Conservation (phyloP, 495 filamentous ascomycete species). For the Lophiotrema nucula region DNA sequence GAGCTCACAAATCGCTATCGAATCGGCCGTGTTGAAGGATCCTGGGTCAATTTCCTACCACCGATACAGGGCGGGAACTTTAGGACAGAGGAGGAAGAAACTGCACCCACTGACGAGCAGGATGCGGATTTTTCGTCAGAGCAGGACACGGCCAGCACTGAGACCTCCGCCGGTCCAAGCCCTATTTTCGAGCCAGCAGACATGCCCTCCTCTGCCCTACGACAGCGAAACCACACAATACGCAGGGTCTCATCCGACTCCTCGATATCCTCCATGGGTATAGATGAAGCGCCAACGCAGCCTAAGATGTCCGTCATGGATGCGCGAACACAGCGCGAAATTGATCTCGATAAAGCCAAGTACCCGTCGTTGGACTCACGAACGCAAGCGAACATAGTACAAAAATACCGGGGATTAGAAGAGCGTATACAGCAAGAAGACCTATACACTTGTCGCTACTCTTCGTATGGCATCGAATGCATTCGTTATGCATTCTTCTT, state of each 20-base stretch:
- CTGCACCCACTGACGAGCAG: conserved; percentile 28
- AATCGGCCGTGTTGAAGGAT: conserved; percentile 78
- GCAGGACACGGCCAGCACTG: conserved; percentile 46
- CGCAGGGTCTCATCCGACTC: conserved; percentile 37
- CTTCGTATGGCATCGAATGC: conserved; percentile 71
- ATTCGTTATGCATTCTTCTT: conserved; percentile 76
- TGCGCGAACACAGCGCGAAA: conserved; percentile 68
- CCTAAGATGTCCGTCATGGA: conserved; percentile 66
- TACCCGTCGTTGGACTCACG: conserved; percentile 76
- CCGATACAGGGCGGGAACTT: conserved; percentile 92
- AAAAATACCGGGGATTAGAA: conserved; percentile 75
- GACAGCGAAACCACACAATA: conserved; percentile 16
- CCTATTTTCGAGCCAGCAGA: conserved; percentile 42
- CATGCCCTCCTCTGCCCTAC: conserved; percentile 2
- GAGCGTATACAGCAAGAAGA: conserved; percentile 68
- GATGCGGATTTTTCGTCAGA: conserved; percentile 42
- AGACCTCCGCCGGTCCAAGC: conserved; percentile 47
- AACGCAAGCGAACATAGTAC: conserved; percentile 75
- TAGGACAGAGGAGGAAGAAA: conserved; percentile 50
- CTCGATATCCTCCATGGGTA: conserved; percentile 49
- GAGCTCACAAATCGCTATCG: conserved; percentile 76
- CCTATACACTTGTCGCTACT: conserved; percentile 85
- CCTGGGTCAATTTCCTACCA: conserved; percentile 85
- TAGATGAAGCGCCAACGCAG: conserved; percentile 45
- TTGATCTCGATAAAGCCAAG: conserved; percentile 71